Percentiles rank a stretch among this genome's conserved stretches.
phyloP scores from a whole-genome alignment of 1,139 yeast species.

The Zygosaccharomyces sapae region DNA sequence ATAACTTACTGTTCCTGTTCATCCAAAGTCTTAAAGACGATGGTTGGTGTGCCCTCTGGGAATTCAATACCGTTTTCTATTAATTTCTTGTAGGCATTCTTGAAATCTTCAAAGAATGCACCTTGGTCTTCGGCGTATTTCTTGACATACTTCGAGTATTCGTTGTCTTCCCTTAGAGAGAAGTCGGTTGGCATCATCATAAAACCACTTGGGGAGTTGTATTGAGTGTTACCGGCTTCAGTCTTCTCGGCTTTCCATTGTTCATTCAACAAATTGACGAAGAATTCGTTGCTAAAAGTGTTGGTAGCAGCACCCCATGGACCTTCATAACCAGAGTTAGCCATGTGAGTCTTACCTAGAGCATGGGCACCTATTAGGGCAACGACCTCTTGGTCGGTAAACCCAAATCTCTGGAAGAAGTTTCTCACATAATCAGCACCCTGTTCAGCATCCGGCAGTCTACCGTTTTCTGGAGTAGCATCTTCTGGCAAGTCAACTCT shows the following conservation, averaged over 20 bases:
- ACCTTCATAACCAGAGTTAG: constrained; percentile 75
- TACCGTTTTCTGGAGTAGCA: constrained; percentile 60
- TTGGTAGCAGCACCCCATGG: constrained; percentile 95
- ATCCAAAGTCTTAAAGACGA: constrained; percentile 63
- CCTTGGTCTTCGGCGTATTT: constrained; percentile 69
- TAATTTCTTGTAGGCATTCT: constrained; percentile 62
- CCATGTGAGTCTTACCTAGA: constrained; percentile 69
- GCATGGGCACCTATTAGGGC: constrained; percentile 88
- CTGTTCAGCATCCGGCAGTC: constrained; percentile 78
- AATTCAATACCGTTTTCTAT: constrained; percentile 71
- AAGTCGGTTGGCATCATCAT: constrained; percentile 92
- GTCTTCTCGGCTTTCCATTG: constrained; percentile 75
- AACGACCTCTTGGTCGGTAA: constrained; percentile 78
- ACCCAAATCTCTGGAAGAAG: constrained; percentile 68
- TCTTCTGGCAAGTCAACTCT: constrained; percentile 51
- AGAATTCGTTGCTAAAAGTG: constrained; percentile 78
- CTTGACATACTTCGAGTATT: constrained; percentile 62
- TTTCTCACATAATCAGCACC: constrained; percentile 67
- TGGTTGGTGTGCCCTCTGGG: constrained; percentile 46
- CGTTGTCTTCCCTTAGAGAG: constrained; percentile 63
- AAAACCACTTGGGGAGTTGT: constrained; percentile 66
- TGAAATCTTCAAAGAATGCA: constrained; percentile 66
- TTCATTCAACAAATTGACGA: constrained; percentile 57
- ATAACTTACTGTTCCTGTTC: constrained; percentile 51
- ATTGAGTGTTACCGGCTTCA: constrained; percentile 68